A percentile compares a stretch with the other conserved stretches of the same genome.
These are phyloP conservation scores for Purshia tridentata DNA, from an alignment of 306 rosid genomes.

Conservation along the genomic window DNA sequence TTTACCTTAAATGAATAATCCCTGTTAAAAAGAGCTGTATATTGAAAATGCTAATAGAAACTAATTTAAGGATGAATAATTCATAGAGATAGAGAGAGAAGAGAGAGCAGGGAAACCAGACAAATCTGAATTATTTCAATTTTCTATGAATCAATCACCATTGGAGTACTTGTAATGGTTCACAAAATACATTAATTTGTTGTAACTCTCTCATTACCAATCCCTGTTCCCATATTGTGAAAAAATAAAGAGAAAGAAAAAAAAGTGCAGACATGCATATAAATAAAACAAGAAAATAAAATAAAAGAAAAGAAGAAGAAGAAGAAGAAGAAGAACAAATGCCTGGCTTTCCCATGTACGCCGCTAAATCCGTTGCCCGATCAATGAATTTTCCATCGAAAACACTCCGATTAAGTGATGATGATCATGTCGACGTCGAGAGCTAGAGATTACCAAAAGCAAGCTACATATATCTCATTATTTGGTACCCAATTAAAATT, in stretches of 20 bases:
- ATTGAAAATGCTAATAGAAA: neutral
- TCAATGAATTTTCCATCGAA: constrained; percentile 49
- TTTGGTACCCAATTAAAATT: too few species aligned
- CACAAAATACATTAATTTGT: constrained; percentile 29
- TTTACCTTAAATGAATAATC: too few species aligned
- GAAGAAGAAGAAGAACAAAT: constrained; percentile 43
- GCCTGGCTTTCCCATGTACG: constrained; percentile 99
- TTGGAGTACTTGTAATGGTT: constrained; percentile 28
- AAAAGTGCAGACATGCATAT: constrained; percentile 10
- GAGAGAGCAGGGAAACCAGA: constrained; percentile 50
- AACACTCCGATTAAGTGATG: constrained; percentile 15
- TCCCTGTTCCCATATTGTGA: constrained; percentile 23
- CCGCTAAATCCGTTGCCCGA: constrained; percentile 36
- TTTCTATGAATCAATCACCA: constrained; percentile 27
- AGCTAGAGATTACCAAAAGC: too few species aligned
- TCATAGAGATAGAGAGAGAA: neutral
- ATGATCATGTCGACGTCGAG: neutral
- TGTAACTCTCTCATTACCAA: constrained; percentile 18
- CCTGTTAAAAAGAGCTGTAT: too few species aligned
- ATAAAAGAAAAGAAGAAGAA: constrained; percentile 3
- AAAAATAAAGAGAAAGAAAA: constrained; percentile 7
- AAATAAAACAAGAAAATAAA: neutral
- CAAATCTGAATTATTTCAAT: constrained; percentile 38
- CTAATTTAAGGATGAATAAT: neutral
- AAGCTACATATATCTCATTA: too few species aligned